Conservation (phyloP, 495 filamentous ascomycete genomes). For the Podospora pseudocomata region DNA sequence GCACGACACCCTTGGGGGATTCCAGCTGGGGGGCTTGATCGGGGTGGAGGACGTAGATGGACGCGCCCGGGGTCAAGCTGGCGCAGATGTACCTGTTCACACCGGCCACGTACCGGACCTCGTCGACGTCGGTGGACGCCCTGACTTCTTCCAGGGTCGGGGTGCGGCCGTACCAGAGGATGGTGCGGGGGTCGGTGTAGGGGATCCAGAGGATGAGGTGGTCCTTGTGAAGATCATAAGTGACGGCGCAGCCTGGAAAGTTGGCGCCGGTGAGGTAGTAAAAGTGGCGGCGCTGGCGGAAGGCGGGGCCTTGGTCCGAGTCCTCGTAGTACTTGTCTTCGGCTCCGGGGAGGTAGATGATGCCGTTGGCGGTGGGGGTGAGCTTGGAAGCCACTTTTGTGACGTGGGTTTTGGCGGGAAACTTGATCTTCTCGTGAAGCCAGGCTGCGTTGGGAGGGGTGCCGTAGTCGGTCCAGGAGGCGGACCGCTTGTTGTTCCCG, state of each 20-base stretch:
- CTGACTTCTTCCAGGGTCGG: constrained; percentile 50
- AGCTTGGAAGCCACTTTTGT: constrained; percentile 66
- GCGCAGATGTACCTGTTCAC: constrained; percentile 35
- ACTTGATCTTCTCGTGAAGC: constrained; percentile 28
- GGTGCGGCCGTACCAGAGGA: constrained; percentile 60
- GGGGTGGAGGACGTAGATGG: constrained; percentile 42
- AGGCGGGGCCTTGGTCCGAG: constrained; percentile 56
- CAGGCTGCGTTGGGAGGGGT: constrained; percentile 9
- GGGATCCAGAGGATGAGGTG: constrained; percentile 59
- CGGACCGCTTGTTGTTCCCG: constrained; percentile 3
- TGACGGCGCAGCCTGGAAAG: constrained; percentile 58
- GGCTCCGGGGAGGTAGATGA: constrained; percentile 59
- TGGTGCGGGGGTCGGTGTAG: constrained; percentile 48
- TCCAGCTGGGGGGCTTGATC: constrained; percentile 42
- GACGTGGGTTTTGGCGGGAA: constrained; percentile 71
- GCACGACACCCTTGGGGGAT: constrained; percentile 31
- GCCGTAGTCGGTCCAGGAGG: background rate
- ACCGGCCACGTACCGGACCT: constrained; percentile 40
- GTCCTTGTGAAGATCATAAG: constrained; percentile 59
- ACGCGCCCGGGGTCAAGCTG: constrained; percentile 30
- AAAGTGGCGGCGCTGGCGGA: constrained; percentile 68
- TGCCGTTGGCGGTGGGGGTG: constrained; percentile 38
- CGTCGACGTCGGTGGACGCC: constrained; percentile 51
- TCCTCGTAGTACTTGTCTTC: constrained; percentile 51
- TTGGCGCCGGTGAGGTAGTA: constrained; percentile 63